Conservation (phyloP, 1,139 yeast species). For the Debaryomyces coudertii region DNA sequence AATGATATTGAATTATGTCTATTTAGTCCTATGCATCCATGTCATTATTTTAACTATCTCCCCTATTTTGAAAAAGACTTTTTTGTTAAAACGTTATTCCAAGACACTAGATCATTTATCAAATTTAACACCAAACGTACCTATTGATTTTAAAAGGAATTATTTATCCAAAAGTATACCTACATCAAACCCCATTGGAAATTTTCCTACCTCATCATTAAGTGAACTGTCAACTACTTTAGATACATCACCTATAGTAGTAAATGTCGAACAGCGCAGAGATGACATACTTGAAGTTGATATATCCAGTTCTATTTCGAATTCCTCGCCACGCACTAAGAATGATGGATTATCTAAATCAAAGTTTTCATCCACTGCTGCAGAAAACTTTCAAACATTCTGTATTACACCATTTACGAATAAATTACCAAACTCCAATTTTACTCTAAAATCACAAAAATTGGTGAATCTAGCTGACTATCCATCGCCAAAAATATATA, state of each 20-base stretch:
- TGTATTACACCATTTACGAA: conserved; percentile 46
- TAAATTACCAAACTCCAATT: conserved; percentile 16
- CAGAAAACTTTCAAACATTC: conserved; percentile 59
- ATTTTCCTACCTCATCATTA: conserved; percentile 12
- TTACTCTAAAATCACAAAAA: conserved; percentile 7
- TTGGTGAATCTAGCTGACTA: conserved; percentile 3
- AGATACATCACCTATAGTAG: not conserved
- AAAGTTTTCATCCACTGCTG: conserved; percentile 38
- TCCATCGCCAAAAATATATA: conserved; percentile 14
- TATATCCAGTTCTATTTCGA: conserved; percentile 9
- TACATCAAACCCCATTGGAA: not conserved
- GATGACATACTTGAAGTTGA: conserved; percentile 18
- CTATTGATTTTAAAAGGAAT: conserved; percentile 23
- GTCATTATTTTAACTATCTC: conserved; percentile 42
- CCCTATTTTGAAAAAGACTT: conserved; percentile 30
- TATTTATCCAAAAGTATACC: conserved; percentile 3
- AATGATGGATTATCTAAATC: conserved; percentile 9
- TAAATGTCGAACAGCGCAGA: conserved; percentile 7
- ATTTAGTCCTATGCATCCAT: conserved; percentile 46
- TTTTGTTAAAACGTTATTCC: conserved; percentile 33
- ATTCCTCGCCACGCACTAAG: conserved; percentile 4
- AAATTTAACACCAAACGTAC: conserved; percentile 27
- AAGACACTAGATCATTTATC: conserved; percentile 37
- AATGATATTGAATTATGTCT: conserved; percentile 32
- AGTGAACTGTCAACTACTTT: conserved; percentile 12